Base-by-base conservation (phyloP, 257 asterid species). In the Fraxinus pennsylvanica region DNA sequence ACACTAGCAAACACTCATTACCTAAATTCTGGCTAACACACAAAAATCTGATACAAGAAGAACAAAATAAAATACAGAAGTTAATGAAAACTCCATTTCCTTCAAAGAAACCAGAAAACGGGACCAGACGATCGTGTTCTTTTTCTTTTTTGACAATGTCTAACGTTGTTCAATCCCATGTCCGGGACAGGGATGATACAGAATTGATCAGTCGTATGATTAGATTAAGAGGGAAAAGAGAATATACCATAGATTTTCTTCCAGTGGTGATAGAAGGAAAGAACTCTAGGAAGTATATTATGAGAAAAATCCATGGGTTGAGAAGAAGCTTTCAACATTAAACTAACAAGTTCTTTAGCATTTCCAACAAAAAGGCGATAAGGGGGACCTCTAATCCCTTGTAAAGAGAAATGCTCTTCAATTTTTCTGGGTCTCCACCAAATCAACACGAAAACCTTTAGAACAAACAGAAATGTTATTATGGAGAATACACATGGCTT, bases 191-290 rank as follows among this genome's bases (percentile, higher is more conserved):
- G 45, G 13, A 39, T 39, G 13, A 39, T 2, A 8, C 6, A 1
- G 45, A 10, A 39, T 39, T 39, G 45, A 39, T 39, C 45, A 9
- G 45, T 39, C 3, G 15, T 9, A 41, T 0, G 15, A 10, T 41
- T 41, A 10, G 57, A 47, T 14, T 14, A 14, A 47, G n/a, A 47
- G 17, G n/a, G 57, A 47, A 47, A 47, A 0, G 6, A 47, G n/a
- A 4, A 4, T 9, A 25, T 86, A 93, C 99, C 99, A 79, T 95
- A 93, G 0, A 90, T 83, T 80, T 89, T 90, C 88, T 91, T 95
- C 99, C 97, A 95, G 73, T 91, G 97, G 71, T 92, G 91, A 81
- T 95, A 95, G 88, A 93, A 95, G 22, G 97, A 84, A 54, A 95
- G 93, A 8, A 90, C 99, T 68, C 97, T 89, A 0, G 97, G 98